These are phyloP conservation scores for Ilyonectria destructans DNA, from an alignment of 2,329 filamentous ascomycete species.

Conservation along the genomic window DNA sequence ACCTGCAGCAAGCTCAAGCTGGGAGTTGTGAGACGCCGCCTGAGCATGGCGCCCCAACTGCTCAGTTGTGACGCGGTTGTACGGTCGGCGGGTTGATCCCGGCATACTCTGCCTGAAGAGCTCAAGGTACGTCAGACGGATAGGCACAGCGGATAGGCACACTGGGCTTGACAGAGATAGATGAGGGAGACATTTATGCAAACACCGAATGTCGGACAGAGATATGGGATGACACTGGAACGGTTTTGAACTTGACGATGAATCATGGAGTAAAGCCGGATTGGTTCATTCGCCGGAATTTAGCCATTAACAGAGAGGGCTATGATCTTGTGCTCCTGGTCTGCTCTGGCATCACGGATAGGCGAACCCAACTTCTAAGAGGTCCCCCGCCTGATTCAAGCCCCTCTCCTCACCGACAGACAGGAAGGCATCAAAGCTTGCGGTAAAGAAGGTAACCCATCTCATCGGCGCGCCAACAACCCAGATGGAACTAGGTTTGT, in stretches of 20 bases:
- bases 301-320: too few species aligned
- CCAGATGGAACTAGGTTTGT: too few species aligned
- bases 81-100: slow-evolving; percentile 38
- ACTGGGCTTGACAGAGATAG: slow-evolving; percentile 5
- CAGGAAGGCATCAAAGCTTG: too few species aligned
- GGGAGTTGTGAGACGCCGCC: neutral
- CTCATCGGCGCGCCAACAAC: too few species aligned
- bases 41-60: slow-evolving; percentile 11
- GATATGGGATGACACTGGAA: neutral
- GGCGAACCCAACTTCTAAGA: too few species aligned
- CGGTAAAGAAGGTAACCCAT: too few species aligned
- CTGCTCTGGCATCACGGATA: too few species aligned
- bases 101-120: slow-evolving; percentile 19
- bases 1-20: slow-evolving; percentile 16
- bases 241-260: neutral
- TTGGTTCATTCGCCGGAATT: too few species aligned
- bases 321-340: too few species aligned
- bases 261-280: too few species aligned
- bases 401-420: too few species aligned
- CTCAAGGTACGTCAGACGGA: slow-evolving; percentile 7
- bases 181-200: neutral
- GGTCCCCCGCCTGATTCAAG: too few species aligned
- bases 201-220: neutral
- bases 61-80: slow-evolving; percentile 27
- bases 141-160: neutral